These are phyloP conservation scores for Penicillium sp. DNA, from an alignment of 2,329 filamentous ascomycete species.

Conservation along the genomic window DNA sequence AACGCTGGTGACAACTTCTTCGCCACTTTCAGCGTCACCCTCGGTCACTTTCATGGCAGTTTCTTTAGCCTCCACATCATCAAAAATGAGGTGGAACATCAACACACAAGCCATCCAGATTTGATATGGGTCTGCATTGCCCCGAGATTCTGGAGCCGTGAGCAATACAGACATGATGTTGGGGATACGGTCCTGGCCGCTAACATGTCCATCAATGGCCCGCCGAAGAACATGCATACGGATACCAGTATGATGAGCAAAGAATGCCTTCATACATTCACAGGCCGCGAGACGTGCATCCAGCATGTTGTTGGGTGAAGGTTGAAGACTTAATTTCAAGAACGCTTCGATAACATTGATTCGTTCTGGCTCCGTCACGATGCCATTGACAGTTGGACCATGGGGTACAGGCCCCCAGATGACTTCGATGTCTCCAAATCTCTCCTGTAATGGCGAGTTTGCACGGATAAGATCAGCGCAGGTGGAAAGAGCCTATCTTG, in stretches of 20 bases:
- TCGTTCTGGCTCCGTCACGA: constrained; percentile 50
- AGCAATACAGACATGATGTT: constrained; percentile 85
- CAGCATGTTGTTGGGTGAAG: constrained; percentile 62
- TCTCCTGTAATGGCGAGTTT: constrained; percentile 75
- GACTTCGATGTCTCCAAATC: constrained; percentile 82
- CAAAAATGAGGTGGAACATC: constrained; percentile 76
- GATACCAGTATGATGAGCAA: constrained; percentile 73
- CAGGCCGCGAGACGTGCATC: constrained; percentile 79
- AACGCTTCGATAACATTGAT: constrained; percentile 93
- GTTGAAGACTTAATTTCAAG: constrained; percentile 71
- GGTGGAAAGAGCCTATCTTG: constrained; percentile 64
- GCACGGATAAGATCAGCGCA: constrained; percentile 84
- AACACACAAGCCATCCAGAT: constrained; percentile 86
- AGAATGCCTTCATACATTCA: constrained; percentile 89
- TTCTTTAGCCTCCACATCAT: constrained; percentile 72
- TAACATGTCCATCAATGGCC: constrained; percentile 80
- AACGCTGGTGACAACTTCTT: constrained; percentile 92
- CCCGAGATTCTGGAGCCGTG: constrained; percentile 56
- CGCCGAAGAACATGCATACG: constrained; percentile 78
- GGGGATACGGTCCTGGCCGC: constrained; percentile 71
- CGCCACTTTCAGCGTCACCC: constrained; percentile 79
- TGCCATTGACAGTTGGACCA: constrained; percentile 31
- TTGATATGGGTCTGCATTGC: constrained; percentile 74
- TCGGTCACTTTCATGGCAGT: constrained; percentile 78
- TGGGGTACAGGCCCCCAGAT: constrained; percentile 32